Conservation (phyloP, 2,329 filamentous ascomycete genomes). For the Pyricularia grisea region DNA sequence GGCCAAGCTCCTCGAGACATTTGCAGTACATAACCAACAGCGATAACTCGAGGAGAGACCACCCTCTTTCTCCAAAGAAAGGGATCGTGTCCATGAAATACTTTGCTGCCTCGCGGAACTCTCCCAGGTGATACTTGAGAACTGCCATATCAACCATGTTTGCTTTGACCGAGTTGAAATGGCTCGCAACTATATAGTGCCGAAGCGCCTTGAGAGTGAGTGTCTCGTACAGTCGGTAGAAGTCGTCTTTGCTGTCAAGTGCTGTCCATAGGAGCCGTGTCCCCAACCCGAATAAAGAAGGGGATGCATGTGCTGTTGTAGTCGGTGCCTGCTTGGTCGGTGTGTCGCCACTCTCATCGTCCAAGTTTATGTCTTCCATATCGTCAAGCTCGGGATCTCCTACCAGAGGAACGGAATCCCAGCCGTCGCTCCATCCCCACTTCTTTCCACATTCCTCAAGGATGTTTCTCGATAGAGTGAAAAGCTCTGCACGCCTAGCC, state of each 20-base stretch:
- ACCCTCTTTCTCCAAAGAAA: slow-evolving; percentile 68
- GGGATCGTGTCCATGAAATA: slow-evolving; percentile 73
- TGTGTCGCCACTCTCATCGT: slow-evolving; percentile 26
- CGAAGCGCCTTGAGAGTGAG: slow-evolving; percentile 79
- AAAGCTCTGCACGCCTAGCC: slow-evolving; percentile 72
- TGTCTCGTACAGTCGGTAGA: slow-evolving; percentile 59
- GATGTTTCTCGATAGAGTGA: slow-evolving; percentile 69
- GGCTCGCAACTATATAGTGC: slow-evolving; percentile 72
- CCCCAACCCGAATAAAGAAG: slow-evolving; percentile 36
- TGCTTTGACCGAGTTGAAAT: slow-evolving; percentile 66
- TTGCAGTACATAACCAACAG: slow-evolving; percentile 80
- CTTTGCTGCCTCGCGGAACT: slow-evolving; percentile 63
- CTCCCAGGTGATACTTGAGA: slow-evolving; percentile 66
- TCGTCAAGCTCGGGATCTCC: slow-evolving; percentile 31
- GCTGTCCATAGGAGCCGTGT: slow-evolving; percentile 51
- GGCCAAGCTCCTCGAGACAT: slow-evolving; percentile 69
- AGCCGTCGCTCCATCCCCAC: slow-evolving; percentile 68
- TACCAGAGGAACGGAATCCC: slow-evolving; percentile 50
- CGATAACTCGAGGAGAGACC: slow-evolving; percentile 70
- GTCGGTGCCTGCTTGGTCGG: slow-evolving; percentile 9
- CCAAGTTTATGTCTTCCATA: slow-evolving; percentile 50
- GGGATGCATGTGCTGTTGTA: not conserved
- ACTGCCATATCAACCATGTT: slow-evolving; percentile 79
- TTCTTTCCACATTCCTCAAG: slow-evolving; percentile 65
- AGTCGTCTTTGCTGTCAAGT: slow-evolving; percentile 51